Conservation (phyloP, 2,329 filamentous ascomycete genomes). For the Diaporthe destruens region DNA sequence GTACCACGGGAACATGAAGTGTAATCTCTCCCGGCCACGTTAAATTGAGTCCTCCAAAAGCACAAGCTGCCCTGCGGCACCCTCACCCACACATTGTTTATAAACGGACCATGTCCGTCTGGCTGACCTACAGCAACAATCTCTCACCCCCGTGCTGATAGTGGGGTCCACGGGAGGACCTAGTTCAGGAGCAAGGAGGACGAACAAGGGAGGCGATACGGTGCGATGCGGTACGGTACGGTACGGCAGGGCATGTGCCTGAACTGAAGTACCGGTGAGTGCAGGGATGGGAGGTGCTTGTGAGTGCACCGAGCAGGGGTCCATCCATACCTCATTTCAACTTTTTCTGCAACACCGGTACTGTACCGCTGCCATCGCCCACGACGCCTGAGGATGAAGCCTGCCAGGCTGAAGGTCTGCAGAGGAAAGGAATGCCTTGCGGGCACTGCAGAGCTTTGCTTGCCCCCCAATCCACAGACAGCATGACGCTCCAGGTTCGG, state of each 20-base stretch:
- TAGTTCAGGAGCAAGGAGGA: constrained; percentile 18
- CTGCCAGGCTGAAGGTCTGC: background rate
- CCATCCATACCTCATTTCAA: constrained; percentile 41
- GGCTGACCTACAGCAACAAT: constrained; percentile 13
- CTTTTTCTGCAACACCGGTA: constrained; percentile 27
- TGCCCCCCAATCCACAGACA: background rate
- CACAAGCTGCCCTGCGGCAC: constrained; percentile 10
- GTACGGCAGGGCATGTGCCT: constrained; percentile 18
- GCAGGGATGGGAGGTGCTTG: constrained; percentile 36
- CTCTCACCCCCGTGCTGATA: constrained; percentile 4
- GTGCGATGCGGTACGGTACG: constrained; percentile 4
- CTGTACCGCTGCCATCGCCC: background rate
- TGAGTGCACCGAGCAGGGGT: constrained; percentile 31
- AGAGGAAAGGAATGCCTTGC: constrained; percentile 10
- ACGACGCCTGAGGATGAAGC: constrained; percentile 24
- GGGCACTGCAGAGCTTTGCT: background rate
- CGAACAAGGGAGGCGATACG: background rate
- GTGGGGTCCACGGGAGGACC: constrained; percentile 24
- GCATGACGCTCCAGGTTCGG: background rate
- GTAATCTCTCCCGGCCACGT: constrained; percentile 11
- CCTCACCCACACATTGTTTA: constrained; percentile 1
- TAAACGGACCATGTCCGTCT: constrained; percentile 16
- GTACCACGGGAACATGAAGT: constrained; percentile 1
- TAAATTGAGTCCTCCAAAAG: background rate
- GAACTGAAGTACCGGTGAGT: constrained; percentile 28